Percentiles rank a stretch among this genome's conserved stretches.
Conservation (phyloP, 2,329 filamentous ascomycete species). For the Cladophialophora exuberans region DNA sequence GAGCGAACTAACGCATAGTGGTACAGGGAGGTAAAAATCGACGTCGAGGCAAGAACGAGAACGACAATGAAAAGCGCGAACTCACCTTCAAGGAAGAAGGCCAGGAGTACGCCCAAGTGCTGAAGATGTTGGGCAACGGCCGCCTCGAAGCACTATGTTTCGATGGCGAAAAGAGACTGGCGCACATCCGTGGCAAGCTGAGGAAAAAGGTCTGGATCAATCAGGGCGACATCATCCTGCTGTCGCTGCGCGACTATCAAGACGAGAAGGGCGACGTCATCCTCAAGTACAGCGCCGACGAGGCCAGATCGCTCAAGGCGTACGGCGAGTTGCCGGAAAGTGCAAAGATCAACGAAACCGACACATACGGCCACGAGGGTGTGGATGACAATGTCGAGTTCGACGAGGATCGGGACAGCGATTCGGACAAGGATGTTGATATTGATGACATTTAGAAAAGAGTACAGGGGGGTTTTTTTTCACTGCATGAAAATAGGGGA, state of each 20-base stretch:
- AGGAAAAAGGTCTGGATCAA: conserved; percentile 99
- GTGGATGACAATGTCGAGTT: conserved; percentile 99
- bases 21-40: conserved; percentile 96
- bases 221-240: conserved; percentile 90
- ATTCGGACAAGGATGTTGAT: conserved; percentile 70
- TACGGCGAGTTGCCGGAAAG: conserved; percentile 97
- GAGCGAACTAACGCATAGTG: neutral
- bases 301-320: conserved; percentile 91
- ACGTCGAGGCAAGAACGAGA: conserved; percentile 98
- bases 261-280: conserved; percentile 93
- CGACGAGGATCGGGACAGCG: conserved; percentile 80
- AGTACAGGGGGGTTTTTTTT: neutral
- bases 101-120: conserved; percentile 85
- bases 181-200: conserved; percentile 91
- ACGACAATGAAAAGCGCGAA: conserved; percentile 98
- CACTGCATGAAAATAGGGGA: neutral
- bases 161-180: conserved; percentile 84
- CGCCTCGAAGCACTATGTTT: conserved; percentile 93
- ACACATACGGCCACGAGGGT: conserved; percentile 88
- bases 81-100: conserved; percentile 98
- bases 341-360: conserved; percentile 99
- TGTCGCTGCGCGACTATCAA: conserved; percentile 88
- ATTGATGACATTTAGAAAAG: conserved; percentile 91
- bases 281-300: conserved; percentile 94
- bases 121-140: conserved; percentile 96